A percentile compares a stretch with the other conserved stretches of the same genome.
Evolutionary conservation across 345 rosid species (phyloP).

Genomic region (Pseudoturritis turrita): DNA sequence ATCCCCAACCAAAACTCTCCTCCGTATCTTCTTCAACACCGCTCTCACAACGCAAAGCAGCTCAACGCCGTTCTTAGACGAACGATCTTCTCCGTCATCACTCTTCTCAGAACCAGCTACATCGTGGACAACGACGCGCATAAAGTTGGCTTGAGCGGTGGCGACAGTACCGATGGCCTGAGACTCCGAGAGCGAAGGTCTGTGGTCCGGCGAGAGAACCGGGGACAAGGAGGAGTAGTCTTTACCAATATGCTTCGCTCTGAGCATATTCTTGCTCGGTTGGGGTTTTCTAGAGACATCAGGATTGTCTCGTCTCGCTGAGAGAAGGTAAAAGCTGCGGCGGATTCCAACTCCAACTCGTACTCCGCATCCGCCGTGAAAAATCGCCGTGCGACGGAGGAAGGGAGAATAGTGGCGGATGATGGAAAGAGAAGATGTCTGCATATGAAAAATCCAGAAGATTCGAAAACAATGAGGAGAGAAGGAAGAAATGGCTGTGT

Average conservation of each 20-base stretch:
- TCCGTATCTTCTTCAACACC: constrained; percentile 82
- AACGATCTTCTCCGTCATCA: constrained; percentile 5
- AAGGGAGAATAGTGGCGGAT: constrained; percentile 39
- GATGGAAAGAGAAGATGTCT: constrained; percentile 45
- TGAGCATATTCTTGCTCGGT: constrained; percentile 63
- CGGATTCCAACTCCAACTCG: background rate
- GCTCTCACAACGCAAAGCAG: constrained; percentile 88
- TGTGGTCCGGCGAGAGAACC: constrained; percentile 49
- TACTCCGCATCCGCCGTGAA: background rate
- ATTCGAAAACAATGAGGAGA: background rate
- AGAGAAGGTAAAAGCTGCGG: constrained; percentile 30
- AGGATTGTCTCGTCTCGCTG: constrained; percentile 50
- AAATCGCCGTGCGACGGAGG: constrained; percentile 37
- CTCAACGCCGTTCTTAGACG: constrained; percentile 46
- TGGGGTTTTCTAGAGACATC: constrained; percentile 44
- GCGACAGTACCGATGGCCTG: constrained; percentile 84
- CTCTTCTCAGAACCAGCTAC: constrained; percentile 11
- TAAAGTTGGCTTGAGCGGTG: constrained; percentile 93
- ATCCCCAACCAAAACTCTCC: constrained; percentile 90
- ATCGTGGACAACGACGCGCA: constrained; percentile 73
- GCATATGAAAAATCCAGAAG: constrained; percentile 32
- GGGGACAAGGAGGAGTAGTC: constrained; percentile 73
- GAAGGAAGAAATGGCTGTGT: background rate
- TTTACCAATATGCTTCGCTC: constrained; percentile 50
- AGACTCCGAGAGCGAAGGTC: constrained; percentile 55